Base-by-base conservation (phyloP, 257 asterid genomes). In the Ilex aquifolium region DNA sequence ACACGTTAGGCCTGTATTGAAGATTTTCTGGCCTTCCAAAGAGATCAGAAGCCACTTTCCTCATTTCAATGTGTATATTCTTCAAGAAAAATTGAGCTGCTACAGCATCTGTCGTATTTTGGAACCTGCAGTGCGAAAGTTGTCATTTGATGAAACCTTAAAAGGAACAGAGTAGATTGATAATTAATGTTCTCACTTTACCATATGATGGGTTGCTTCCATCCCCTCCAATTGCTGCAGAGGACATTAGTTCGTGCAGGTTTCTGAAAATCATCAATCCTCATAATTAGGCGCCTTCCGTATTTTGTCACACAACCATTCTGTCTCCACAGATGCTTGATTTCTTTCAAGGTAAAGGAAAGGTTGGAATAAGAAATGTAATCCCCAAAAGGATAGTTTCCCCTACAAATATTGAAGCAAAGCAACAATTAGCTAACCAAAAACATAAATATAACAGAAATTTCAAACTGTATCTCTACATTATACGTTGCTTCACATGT, bases 131-230 rank as follows among this genome's bases (percentile, higher is more conserved):
- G 61, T 66, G 69, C 42, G 57, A 53, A 15, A 65, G 51, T 59
- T 55, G 57, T 60, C 29, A 16, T 49, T 49, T 21, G 54, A 65
- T 16, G 31, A 64, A 63, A 50, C 54, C 46, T 32, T 0, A 9
- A 17, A 16, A 59, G 31, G 30, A 46, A 55, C 32, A n/a, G 14
- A 48, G 5, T 31, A 13, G 39, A 27, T 44, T 66, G 44, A n/a
- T 56, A 49, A 27, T 57, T 9, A 57, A 69, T 56, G 36, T 63
- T 66, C 42, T 36, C 57, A 64, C 64, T 50, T 64, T 82, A 93
- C 99, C 97, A 93, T 76, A 93, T 81, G 69, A 93, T 90, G 32
- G 99, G 99, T 64, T 93, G 82, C 64, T 79, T 69, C 99, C 99
- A 93, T 61, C 67, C 66, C 75, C 71, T 82, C 99, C 99, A 93